These are phyloP conservation scores for Beauveria scarabaeidicola DNA, from an alignment of 2,329 filamentous ascomycete species.

Conservation along the genomic window DNA sequence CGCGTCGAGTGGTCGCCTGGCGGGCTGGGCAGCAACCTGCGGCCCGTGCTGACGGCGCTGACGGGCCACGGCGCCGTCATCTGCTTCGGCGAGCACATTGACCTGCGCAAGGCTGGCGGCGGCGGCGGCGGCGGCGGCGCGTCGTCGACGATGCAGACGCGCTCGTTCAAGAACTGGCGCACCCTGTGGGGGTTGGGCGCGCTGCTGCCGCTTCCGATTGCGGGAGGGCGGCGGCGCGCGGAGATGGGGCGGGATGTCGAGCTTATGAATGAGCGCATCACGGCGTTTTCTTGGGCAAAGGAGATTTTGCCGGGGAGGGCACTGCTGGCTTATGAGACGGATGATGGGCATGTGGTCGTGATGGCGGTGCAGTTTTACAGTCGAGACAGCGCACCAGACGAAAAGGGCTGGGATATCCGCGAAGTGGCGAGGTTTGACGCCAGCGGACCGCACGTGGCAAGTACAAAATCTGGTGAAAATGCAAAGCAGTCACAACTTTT, in stretches of 20 bases:
- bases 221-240: constrained; percentile 7
- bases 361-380: constrained; percentile 37
- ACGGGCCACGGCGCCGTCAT: constrained; percentile 41
- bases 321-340: constrained; percentile 44
- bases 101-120: constrained; percentile 17
- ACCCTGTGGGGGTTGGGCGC: constrained; percentile 49
- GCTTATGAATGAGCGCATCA: constrained; percentile 37
- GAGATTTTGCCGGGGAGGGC: constrained; percentile 32
- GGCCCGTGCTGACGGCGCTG: constrained; percentile 43
- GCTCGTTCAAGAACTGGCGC: constrained; percentile 41
- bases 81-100: constrained; percentile 41
- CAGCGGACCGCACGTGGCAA: constrained; percentile 34
- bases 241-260: constrained; percentile 18
- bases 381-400: constrained; percentile 14
- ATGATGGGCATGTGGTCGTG: constrained; percentile 41
- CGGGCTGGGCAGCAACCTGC: constrained; percentile 46
- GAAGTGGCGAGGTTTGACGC: constrained; percentile 43
- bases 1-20: constrained; percentile 48
- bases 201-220: constrained; percentile 38
- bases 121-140: constrained; percentile 8
- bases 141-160: constrained; percentile 24
- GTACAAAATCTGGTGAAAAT: not conserved
- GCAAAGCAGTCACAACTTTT: not conserved
- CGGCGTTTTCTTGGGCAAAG: constrained; percentile 45
- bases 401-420: constrained; percentile 39